Base-by-base conservation (phyloP, 2,329 filamentous ascomycete species). In the Fusarium tricinctum region DNA sequence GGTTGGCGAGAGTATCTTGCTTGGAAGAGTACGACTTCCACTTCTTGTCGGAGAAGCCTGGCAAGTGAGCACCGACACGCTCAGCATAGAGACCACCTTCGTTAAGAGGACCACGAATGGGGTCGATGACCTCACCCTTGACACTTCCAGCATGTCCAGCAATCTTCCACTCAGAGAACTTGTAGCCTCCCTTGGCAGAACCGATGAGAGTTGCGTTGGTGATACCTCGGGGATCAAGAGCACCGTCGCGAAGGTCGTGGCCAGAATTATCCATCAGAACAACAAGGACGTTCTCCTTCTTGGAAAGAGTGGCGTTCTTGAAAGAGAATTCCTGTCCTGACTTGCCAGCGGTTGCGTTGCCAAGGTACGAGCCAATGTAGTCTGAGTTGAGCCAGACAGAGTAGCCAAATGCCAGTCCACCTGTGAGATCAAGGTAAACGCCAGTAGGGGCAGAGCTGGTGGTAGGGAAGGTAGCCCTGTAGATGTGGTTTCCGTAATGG, bases 231-330 rank as follows among this genome's bases (percentile, higher is more conserved):
- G 84, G 80, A 17, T 83, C 80, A 6, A 82, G 77, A 7, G 84
- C 84, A 1, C 78, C 80, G 2, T 79, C 79, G 1, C 82, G 83
- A 26, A 86, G 80, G 49, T 88, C 87, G 70, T 89, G 86, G 12
- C 88, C 88, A 19, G 85, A 87, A 76, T 89, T 83, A 70, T 90
- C 85, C 75, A 88, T 84, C 23, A 89, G 78, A 5, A 89, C 76
- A n/a, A 88, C 81, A 8, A 89, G 78, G 3, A 84, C 74, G 57
- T 87, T 86, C 1, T 80, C 66, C 1, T 78, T 77, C 1, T 75
- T 66, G 39, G 77, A 75, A 0, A 87, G 68, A 3, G 82, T 84
- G 4, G 80, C 80, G 47, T 86, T 85, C 42, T 78, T 73, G 72
- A 89, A 88, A 0, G 83, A 82, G 20, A 89, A 79, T 0, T 81